Evolutionary conservation across 495 filamentous ascomycete species (phyloP), one percentile per base, ranked within the genome.

Genomic region (Tetracladium marchalianum): DNA sequence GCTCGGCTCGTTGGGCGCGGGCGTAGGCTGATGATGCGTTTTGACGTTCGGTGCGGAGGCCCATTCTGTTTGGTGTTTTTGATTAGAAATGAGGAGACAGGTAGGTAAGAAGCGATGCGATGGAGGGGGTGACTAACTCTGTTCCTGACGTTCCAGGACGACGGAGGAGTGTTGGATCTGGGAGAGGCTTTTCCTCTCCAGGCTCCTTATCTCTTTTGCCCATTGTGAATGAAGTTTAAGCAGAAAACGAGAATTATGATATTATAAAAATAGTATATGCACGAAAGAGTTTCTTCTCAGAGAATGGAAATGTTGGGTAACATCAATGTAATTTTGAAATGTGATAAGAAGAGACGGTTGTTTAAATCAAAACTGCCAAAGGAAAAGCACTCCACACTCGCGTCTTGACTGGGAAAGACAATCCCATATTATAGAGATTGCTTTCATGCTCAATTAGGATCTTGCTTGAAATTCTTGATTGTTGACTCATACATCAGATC

Each of bases 11-110:
- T 31, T 49, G 49, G 10, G 51, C 45, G 2, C 45, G 41, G 12
- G 49, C 41, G 46, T 44, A 53, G 12, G 46, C 46, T 31, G 51
- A 43, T n/a, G 46, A 43, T 19, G 46, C 45, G 17, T 49, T 44
- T 32, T 47, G 12, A 31, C 45, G 41, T 24, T 53, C 38, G 2
- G 46, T 34, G 4, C 51, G 41, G 9, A 53, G 51, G 11, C 36
- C 36, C 6, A 53, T 32, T 27, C 38, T 40, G 17, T 40, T 11
- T 3, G n/a, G 17, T 1, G 3, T 27, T 27, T 3, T 27, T 27
- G n/a, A n/a, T n/a, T n/a, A n/a, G n/a, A n/a, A n/a, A n/a, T n/a
- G n/a, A n/a, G n/a, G n/a, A 27, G 22, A 27, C 3, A 7, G 22
- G 22, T 27, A 27, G 22, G 7, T 27, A 7, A 7, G 3, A 27